phyloP scores from a whole-genome alignment of 1,284 basidiomycete species.

The Ustilago tritici region DNA sequence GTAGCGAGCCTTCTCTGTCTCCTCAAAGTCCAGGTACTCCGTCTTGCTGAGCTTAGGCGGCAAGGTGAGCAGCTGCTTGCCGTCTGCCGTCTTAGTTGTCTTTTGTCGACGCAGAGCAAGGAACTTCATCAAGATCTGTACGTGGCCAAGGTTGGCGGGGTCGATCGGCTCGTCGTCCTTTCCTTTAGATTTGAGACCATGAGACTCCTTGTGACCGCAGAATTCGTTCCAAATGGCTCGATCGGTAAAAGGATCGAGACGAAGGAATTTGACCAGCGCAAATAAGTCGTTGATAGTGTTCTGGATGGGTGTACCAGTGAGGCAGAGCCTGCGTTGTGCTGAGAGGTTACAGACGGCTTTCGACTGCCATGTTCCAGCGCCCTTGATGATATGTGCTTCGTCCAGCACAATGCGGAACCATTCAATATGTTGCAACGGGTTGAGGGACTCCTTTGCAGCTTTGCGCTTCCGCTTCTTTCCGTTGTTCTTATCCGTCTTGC shows the following conservation, averaged over 20 bases:
- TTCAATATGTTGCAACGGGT: constrained; percentile 92
- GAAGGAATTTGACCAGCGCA: constrained; percentile 94
- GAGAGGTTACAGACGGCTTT: constrained; percentile 93
- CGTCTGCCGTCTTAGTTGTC: constrained; percentile 83
- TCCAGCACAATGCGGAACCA: constrained; percentile 99
- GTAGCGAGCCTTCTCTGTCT: constrained; percentile 86
- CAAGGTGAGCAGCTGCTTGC: constrained; percentile 81
- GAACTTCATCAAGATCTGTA: constrained; percentile 96
- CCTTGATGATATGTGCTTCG: constrained; percentile 94
- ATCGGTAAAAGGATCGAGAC: constrained; percentile 90
- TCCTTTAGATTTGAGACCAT: constrained; percentile 29
- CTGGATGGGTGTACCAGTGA: constrained; percentile 98
- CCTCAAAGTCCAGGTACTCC: constrained; percentile 84
- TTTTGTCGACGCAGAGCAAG: constrained; percentile 96
- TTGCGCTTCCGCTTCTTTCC: constrained; percentile 72
- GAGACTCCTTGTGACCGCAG: constrained; percentile 89
- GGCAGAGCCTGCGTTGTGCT: constrained; percentile 89
- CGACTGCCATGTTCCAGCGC: constrained; percentile 90
- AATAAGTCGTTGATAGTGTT: constrained; percentile 98
- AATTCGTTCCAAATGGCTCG: constrained; percentile 92
- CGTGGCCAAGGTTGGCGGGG: constrained; percentile 87
- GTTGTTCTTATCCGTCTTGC: constrained; percentile 53
- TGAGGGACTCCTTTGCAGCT: constrained; percentile 75
- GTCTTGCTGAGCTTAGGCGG: constrained; percentile 89
- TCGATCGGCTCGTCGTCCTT: constrained; percentile 72